Conservation (phyloP, 176 grass and related monocot species). For the Elaeis guineensis region DNA sequence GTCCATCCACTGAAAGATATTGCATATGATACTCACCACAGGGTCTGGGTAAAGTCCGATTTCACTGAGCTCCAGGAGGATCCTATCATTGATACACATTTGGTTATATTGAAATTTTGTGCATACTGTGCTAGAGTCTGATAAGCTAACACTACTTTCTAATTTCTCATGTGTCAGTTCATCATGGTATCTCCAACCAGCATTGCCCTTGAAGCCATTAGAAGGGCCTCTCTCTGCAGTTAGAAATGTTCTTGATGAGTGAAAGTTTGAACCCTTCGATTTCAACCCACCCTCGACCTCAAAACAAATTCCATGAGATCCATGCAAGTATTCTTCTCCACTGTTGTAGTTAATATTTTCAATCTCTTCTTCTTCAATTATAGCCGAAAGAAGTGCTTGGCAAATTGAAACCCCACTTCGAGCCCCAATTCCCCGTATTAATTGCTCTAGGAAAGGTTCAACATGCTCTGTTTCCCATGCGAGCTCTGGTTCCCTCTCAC, state of each 20-base stretch:
- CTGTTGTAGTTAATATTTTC: conserved; percentile 41
- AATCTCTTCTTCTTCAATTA: conserved; percentile 61
- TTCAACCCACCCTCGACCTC: conserved; percentile 43
- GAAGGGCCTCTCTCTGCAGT: conserved; percentile 24
- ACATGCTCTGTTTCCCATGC: conserved; percentile 46
- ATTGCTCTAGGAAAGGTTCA: conserved; percentile 57
- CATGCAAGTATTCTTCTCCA: conserved; percentile 32
- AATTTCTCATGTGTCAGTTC: conserved; percentile 25
- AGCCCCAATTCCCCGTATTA: conserved; percentile 48
- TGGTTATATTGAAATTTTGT: conserved; percentile 59
- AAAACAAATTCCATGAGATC: conserved; percentile 44
- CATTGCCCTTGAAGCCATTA: conserved; percentile 43
- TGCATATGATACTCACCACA: conserved; percentile 33
- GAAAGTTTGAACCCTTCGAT: conserved; percentile 37
- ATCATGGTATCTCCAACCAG: conserved; percentile 56
- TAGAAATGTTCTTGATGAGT: conserved; percentile 35
- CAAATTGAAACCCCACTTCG: conserved; percentile 42
- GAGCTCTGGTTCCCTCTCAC: conserved; percentile 33
- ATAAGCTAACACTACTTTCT: conserved; percentile 26
- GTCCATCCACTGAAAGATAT: too few species aligned
- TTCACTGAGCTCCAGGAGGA: conserved; percentile 69
- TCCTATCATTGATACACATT: conserved; percentile 60
- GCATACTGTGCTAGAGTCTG: conserved; percentile 38
- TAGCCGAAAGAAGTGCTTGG: conserved; percentile 66
- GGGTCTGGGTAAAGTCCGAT: conserved; percentile 57